Base-by-base conservation (phyloP, 768 basidiomycete species). In the Boletus rubroflammeus region DNA sequence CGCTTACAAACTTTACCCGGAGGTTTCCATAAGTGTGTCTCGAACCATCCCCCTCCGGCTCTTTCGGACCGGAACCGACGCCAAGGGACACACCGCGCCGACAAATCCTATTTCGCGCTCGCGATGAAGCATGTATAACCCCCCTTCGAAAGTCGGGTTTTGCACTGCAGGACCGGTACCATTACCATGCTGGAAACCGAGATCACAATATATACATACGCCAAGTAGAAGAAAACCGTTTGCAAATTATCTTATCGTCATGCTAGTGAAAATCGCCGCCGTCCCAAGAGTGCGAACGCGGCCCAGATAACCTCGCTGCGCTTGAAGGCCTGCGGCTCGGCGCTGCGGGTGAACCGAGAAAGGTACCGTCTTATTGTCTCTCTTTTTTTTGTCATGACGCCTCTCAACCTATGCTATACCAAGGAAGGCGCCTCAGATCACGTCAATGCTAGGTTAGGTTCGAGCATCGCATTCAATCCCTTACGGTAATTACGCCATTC, bases 311-410 rank as follows among this genome's bases (percentile, higher is more conserved):
- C 26, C 13, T 36, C 42, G 10, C 17, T 44, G 43, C n/a, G 8
- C 42, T 43, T 43, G 42, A n/a, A 38, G 28, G 32, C n/a, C 38
- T 23, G 40, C 36, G 36, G 55, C 56, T 19, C 2, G 29, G 38
- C 43, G 11, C 39, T 28, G 49, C 40, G 13, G n/a, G 17, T 8
- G 13, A 3, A 34, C 53, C 50, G 39, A 34, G 35, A 46, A 19
- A 19, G 54, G 32, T 19, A 49, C 13, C 0, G 7, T 42, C 54
- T 38, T 60, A 61, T 61, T 61, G 58, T 61, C 58, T 45, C n/a
- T 40, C 11, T 5, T 26, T 39, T 21, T 39, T 21, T n/a, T 19
- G 36, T 38, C 36, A 38, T 10, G 9, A 19, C n/a, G 36, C 19
- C 36, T 26, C 11, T 28, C 10, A n/a, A 28, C 43, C 26, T 31